Percentiles rank a stretch among this genome's conserved stretches.
phyloP scores from a whole-genome alignment of 2,329 filamentous ascomycete species.

The Furcasterigmium furcatum region DNA sequence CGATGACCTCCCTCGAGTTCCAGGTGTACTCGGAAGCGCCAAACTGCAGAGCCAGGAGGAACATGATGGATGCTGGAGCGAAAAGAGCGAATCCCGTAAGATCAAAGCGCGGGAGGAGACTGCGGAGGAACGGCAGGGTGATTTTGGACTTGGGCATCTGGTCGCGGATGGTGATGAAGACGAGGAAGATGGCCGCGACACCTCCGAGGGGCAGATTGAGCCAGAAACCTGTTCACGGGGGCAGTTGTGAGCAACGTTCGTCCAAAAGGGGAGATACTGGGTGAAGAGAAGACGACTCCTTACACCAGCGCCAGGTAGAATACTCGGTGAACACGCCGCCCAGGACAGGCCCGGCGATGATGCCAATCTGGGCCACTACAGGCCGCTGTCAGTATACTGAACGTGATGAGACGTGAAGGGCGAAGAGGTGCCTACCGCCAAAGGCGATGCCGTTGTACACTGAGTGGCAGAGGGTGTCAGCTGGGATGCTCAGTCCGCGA shows the following conservation, averaged over 20 bases:
- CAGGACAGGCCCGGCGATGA: conserved; percentile 43
- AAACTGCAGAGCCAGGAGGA: conserved; percentile 42
- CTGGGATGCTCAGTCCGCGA: not conserved
- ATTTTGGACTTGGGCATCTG: conserved; percentile 13
- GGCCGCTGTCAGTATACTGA: not conserved
- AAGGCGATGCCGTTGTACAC: conserved; percentile 8
- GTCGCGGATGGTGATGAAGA: conserved; percentile 31
- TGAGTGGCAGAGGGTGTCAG: too few relatives aligned
- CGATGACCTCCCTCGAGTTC: conserved; percentile 32
- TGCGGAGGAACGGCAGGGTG: conserved; percentile 21
- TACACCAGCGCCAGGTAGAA: conserved; percentile 39
- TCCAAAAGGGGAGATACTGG: not conserved
- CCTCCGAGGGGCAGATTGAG: conserved; percentile 43
- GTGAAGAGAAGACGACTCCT: conserved; percentile 7
- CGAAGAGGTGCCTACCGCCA: conserved; percentile 16
- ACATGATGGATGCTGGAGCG: conserved; percentile 33
- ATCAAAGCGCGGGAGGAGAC: conserved; percentile 31
- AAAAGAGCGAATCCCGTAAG: conserved; percentile 38
- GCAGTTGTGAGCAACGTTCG: not conserved
- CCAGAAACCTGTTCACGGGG: conserved; percentile 35
- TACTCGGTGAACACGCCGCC: conserved; percentile 35
- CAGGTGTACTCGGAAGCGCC: conserved; percentile 36
- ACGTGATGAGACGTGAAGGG: too few relatives aligned
- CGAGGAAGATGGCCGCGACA: conserved; percentile 25
- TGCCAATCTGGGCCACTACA: conserved; percentile 34